These are phyloP conservation scores for Juglanconis oblonga DNA, from an alignment of 2,329 filamentous ascomycete genomes.

Conservation along the genomic window DNA sequence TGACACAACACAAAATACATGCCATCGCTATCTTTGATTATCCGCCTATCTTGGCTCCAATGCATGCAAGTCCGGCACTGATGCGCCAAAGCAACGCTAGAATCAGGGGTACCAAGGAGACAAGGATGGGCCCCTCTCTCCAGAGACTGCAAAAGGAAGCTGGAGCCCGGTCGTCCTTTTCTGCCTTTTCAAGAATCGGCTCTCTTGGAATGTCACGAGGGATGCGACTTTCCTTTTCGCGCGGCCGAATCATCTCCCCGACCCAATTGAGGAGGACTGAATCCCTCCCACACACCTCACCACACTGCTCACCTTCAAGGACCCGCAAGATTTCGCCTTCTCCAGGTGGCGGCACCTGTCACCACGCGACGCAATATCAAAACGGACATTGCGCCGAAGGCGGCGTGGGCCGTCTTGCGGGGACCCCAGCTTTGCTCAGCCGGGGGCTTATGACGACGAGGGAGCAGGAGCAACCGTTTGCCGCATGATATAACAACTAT, in stretches of 20 bases:
- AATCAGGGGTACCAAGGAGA: conserved; percentile 16
- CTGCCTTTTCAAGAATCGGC: background rate
- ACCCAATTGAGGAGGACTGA: conserved; percentile 5
- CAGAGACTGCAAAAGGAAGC: conserved; percentile 5
- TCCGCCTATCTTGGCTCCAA: background rate
- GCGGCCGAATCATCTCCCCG: background rate
- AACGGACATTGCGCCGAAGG: conserved; percentile 5
- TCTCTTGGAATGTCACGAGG: conserved; percentile 1
- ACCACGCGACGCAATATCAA: conserved; percentile 12
- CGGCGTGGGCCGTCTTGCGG: conserved; percentile 14
- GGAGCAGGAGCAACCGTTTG: background rate
- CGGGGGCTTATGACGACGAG: background rate
- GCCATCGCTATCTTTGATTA: conserved; percentile 11
- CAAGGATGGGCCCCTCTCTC: background rate
- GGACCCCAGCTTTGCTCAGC: conserved; percentile 5
- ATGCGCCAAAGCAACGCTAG: conserved; percentile 11
- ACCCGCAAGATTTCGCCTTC: background rate
- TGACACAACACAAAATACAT: background rate
- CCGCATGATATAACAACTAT: conserved; percentile 15
- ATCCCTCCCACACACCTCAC: background rate
- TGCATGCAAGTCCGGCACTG: conserved; percentile 14
- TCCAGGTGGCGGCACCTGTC: background rate
- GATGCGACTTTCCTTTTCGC: conserved; percentile 1
- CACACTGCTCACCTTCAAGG: background rate
- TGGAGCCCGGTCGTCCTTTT: background rate